phyloP scores from a whole-genome alignment of 140 eudicot species.

The Senecio squalidus region DNA sequence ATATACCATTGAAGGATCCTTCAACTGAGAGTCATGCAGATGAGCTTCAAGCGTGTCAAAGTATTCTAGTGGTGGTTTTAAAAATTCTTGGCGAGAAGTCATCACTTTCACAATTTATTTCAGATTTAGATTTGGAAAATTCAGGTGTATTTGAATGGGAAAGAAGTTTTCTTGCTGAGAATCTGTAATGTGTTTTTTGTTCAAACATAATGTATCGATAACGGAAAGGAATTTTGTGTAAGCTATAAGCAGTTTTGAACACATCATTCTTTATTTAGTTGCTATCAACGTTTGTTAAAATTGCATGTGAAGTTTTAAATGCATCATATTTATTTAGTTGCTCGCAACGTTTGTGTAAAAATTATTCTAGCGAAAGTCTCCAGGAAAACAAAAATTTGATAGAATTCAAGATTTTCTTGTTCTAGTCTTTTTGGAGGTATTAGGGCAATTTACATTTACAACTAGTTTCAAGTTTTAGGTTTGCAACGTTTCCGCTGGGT shows the following conservation, averaged over 20 bases:
- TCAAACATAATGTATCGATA: not conserved
- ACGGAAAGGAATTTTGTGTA: constrained; percentile 4
- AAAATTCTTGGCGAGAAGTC: constrained; percentile 39
- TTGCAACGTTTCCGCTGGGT: too few species aligned
- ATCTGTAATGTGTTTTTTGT: constrained; percentile 9
- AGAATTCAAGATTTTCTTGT: too few species aligned
- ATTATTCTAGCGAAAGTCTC: not conserved
- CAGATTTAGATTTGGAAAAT: constrained; percentile 41
- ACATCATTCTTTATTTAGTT: not conserved
- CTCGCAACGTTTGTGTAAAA: not conserved
- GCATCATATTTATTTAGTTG: too few species aligned
- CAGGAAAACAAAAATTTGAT: too few species aligned
- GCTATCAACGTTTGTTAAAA: not conserved
- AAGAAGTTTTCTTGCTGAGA: constrained; percentile 32
- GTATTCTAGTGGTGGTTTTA: constrained; percentile 42
- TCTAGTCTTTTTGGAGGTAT: too few species aligned
- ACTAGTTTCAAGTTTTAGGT: too few species aligned
- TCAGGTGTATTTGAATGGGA: constrained; percentile 61
- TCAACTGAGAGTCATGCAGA: constrained; percentile 30
- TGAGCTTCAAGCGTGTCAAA: constrained; percentile 65
- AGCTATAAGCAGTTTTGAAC: constrained; percentile 10
- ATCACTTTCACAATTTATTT: constrained; percentile 25
- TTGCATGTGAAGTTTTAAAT: too few species aligned
- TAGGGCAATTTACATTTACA: too few species aligned
- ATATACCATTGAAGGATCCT: constrained; percentile 55